Percentiles rank a stretch among this genome's conserved stretches.
Evolutionary conservation across 2,329 filamentous ascomycete species (phyloP).

Genomic region (Simplicillium sp.): DNA sequence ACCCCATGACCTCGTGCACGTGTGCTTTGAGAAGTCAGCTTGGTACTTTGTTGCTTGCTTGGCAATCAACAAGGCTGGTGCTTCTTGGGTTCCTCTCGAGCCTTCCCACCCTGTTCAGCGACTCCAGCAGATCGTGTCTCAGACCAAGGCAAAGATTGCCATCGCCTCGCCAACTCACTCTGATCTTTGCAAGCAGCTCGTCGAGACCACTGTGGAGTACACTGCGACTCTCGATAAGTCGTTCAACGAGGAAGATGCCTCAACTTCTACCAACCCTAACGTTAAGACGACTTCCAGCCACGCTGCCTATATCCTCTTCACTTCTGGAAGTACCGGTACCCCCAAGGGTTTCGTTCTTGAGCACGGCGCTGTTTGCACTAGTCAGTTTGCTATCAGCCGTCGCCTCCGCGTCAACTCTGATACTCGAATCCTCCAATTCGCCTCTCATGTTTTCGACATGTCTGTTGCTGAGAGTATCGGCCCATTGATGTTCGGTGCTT

Average conservation of each 20-base stretch:
- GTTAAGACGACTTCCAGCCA: not conserved
- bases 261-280: not conserved
- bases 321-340: constrained; percentile 41
- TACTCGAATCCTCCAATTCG: constrained; percentile 6
- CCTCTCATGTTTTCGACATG: constrained; percentile 6
- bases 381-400: constrained; percentile 6
- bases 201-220: not conserved
- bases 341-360: constrained; percentile 38
- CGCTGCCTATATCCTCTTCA: constrained; percentile 32
- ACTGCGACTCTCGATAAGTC: not conserved
- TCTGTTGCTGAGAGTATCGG: constrained; percentile 1
- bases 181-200: constrained; percentile 9
- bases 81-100: constrained; percentile 17
- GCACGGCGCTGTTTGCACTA: constrained; percentile 10
- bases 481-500: constrained; percentile 3
- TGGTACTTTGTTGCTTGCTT: constrained; percentile 14
- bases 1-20: constrained; percentile 12
- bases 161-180: not conserved
- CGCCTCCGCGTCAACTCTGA: not conserved
- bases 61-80: constrained; percentile 14
- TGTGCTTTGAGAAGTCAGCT: constrained; percentile 16
- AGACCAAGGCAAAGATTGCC: constrained; percentile 8
- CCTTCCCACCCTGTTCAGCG: constrained; percentile 1
- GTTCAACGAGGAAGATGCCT: not conserved
- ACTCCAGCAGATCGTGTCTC: too few relatives aligned